A percentile compares a stretch with the other conserved stretches of the same genome.
Evolutionary conservation across 345 rosid species (phyloP).

Genomic region (Erucastrum elatum): DNA sequence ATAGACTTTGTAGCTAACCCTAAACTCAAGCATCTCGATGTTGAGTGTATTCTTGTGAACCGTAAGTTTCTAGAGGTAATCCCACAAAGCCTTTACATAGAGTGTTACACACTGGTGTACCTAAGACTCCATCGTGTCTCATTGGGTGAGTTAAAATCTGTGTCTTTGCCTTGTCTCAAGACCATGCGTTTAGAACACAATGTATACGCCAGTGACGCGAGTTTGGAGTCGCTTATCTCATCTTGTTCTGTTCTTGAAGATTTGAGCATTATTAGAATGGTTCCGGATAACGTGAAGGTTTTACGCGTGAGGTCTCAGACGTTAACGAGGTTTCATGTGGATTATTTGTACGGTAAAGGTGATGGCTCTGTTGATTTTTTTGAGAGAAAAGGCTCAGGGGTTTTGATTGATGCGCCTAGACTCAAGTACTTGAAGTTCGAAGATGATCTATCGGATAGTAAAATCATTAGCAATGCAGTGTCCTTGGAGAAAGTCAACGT

Average conservation of each 20-base stretch:
- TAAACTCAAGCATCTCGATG: slow-evolving; percentile 22
- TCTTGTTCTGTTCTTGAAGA: slow-evolving; percentile 16
- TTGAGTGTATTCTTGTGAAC: slow-evolving; percentile 18
- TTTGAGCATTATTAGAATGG: slow-evolving; percentile 22
- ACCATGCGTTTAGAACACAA: slow-evolving; percentile 28
- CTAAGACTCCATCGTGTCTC: slow-evolving; percentile 14
- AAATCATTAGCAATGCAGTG: slow-evolving; percentile 11
- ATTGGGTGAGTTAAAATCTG: background rate
- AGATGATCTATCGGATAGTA: slow-evolving; percentile 6
- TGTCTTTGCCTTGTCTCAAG: slow-evolving; percentile 14
- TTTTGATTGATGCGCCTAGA: slow-evolving; percentile 24
- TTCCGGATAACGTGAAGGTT: slow-evolving; percentile 14
- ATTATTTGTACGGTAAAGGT: background rate
- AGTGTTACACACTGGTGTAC: slow-evolving; percentile 1
- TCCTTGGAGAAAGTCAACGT: slow-evolving; percentile 21
- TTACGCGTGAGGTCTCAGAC: slow-evolving; percentile 22
- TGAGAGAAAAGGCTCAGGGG: background rate
- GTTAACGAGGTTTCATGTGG: background rate
- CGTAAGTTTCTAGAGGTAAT: slow-evolving; percentile 21
- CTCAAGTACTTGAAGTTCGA: slow-evolving; percentile 17
- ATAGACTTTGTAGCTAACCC: background rate
- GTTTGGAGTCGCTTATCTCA: slow-evolving; percentile 19
- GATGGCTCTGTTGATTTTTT: background rate
- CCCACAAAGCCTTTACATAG: background rate
- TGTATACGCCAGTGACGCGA: background rate